Conservation (phyloP, 2,329 filamentous ascomycete genomes). For the Colletotrichum sp. region DNA sequence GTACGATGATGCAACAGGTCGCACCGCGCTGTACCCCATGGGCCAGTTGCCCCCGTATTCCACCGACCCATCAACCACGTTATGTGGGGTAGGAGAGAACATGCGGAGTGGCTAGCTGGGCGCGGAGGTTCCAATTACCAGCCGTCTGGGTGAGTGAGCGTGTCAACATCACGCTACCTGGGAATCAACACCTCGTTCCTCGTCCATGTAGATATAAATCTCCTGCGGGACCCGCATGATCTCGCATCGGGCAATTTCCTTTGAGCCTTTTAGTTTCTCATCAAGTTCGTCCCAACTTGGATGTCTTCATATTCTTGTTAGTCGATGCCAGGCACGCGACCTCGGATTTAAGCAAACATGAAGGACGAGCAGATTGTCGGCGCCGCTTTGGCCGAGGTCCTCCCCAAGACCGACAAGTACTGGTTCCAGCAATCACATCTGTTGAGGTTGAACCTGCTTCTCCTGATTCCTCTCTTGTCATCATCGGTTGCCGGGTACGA, state of each 20-base stretch:
- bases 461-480: conserved; percentile 40
- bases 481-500: conserved; percentile 16
- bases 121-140: background rate
- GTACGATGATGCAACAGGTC: conserved; percentile 6
- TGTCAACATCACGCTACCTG: background rate
- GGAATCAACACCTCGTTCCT: background rate
- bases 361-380: conserved; percentile 30
- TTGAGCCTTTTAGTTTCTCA: background rate
- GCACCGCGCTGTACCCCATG: conserved; percentile 14
- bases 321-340: background rate
- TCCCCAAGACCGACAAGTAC: conserved; percentile 43
- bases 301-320: background rate
- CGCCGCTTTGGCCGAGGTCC: conserved; percentile 30
- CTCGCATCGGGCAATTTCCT: background rate
- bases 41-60: background rate
- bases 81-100: conserved; percentile 2
- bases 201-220: background rate
- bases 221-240: background rate
- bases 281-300: background rate
- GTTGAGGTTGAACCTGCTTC: conserved; percentile 46
- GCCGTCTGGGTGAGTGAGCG: background rate
- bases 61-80: conserved; percentile 4
- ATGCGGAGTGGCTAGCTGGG: background rate
- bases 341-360: background rate
- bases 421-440: conserved; percentile 51